Percentiles rank a stretch among this genome's conserved stretches.
Conservation (phyloP, 257 asterid species). For the Capsicum rhomboideum region DNA sequence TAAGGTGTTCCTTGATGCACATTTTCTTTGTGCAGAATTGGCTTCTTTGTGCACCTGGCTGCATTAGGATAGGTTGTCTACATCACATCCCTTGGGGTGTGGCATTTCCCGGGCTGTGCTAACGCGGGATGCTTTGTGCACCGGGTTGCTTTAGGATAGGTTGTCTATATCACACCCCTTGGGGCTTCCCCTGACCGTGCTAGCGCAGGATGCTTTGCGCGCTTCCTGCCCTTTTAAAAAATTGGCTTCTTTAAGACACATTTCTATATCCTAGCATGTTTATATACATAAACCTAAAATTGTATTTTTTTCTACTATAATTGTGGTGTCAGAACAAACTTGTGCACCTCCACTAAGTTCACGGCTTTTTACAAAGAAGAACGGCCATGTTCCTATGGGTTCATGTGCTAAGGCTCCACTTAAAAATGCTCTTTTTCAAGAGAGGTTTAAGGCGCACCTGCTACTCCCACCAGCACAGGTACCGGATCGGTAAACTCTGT, state of each 20-base stretch:
- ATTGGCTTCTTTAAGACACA: not conserved
- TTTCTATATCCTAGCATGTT: not conserved
- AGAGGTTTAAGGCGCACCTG: too few species aligned
- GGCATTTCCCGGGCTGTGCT: too few species aligned
- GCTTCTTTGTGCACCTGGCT: not conserved
- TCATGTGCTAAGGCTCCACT: too few species aligned
- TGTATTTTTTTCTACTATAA: not conserved
- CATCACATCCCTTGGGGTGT: too few species aligned
- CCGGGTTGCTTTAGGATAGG: too few species aligned
- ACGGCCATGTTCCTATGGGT: too few species aligned
- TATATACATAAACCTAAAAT: not conserved
- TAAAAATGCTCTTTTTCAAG: too few species aligned
- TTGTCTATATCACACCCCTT: too few species aligned
- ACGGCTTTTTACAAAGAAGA: not conserved
- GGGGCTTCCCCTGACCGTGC: too few species aligned
- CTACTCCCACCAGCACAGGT: not conserved
- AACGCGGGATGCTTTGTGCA: too few species aligned
- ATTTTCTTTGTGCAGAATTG: not conserved
- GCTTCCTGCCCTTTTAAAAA: not conserved
- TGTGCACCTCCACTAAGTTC: not conserved
- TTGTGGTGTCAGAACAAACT: not conserved
- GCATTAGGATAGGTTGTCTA: too few species aligned
- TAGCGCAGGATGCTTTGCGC: too few species aligned
- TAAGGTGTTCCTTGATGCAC: not conserved
- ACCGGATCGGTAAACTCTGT: not conserved